phyloP scores from a whole-genome alignment of 139 green algal species.

The Volvox reticuliferus region DNA sequence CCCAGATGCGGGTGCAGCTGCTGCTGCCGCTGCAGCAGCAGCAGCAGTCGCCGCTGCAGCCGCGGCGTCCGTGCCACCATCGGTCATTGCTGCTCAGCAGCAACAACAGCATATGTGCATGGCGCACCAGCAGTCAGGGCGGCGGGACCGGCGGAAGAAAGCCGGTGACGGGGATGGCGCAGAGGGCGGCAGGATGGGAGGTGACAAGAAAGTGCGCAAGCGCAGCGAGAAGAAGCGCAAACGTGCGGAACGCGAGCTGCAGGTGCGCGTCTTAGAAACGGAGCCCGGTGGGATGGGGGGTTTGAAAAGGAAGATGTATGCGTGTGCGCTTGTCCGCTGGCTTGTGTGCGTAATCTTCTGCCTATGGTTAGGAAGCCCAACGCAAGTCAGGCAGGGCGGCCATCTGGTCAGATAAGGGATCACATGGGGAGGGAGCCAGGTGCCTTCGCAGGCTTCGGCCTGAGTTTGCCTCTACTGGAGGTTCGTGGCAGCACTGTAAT shows the following conservation, averaged over 20 bases:
- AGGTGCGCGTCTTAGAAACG: neutral
- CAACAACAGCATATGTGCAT: neutral
- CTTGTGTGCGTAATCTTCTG: no score
- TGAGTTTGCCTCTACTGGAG: no score
- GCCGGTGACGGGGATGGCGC: neutral
- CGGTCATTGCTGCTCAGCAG: neutral
- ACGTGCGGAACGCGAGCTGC: conserved; percentile 38
- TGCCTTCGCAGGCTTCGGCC: no score
- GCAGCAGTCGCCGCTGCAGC: neutral
- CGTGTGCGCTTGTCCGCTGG: no score
- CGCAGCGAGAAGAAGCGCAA: conserved; percentile 47
- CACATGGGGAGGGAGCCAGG: no score
- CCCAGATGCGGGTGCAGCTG: conserved; percentile 13
- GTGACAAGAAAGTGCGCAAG: conserved; percentile 6
- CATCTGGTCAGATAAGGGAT: no score
- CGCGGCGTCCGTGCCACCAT: conserved; percentile 16
- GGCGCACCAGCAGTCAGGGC: neutral
- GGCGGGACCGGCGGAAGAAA: conserved; percentile 17
- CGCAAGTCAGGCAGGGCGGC: no score
- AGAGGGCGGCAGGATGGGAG: neutral
- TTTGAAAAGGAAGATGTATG: no score
- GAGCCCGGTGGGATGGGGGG: neutral
- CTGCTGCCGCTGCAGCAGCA: conserved; percentile 12
- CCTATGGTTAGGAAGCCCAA: no score
- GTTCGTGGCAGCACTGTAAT: no score